A percentile compares a stretch with the other conserved stretches of the same genome.
Conservation (phyloP, 192 early-diverging fungal species). For the Umbelopsis sp. region DNA sequence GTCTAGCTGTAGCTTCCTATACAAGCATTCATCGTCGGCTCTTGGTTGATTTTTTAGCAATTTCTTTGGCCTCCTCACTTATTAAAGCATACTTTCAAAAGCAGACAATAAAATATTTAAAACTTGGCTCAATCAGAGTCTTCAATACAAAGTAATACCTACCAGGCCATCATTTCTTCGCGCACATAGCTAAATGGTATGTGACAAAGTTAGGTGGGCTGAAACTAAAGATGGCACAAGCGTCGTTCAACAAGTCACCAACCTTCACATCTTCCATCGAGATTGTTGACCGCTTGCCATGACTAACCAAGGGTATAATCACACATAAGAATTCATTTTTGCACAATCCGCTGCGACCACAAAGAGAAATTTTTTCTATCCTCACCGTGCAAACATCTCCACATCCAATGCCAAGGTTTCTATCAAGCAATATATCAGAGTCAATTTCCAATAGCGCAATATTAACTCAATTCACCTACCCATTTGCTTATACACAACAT, state of each 20-base stretch:
- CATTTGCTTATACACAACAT: slow-evolving; percentile 42
- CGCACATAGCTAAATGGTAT: slow-evolving; percentile 35
- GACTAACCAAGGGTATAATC: slow-evolving; percentile 21
- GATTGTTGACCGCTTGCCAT: slow-evolving; percentile 44
- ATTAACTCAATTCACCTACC: slow-evolving; percentile 25
- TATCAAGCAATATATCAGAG: slow-evolving; percentile 9
- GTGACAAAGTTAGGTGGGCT: neutral
- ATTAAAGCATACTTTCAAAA: slow-evolving; percentile 11
- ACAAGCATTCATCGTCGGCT: neutral
- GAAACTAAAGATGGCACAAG: neutral
- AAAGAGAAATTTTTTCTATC: neutral
- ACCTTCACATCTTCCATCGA: slow-evolving; percentile 51
- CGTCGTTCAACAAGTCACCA: neutral
- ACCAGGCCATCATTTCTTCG: slow-evolving; percentile 47
- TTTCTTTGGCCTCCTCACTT: slow-evolving; percentile 14
- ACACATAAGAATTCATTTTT: neutral
- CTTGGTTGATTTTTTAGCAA: slow-evolving; percentile 10
- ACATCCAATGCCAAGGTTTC: slow-evolving; percentile 43
- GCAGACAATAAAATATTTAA: neutral
- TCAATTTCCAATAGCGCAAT: neutral
- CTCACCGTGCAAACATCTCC: slow-evolving; percentile 45
- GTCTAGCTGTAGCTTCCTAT: neutral
- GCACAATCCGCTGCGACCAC: no score
- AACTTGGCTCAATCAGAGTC: neutral
- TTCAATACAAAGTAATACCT: neutral